Evolutionary conservation across 371 early-diverging fungal genomes (phyloP).

Genomic region (Quaeritorhiza haematococci): DNA sequence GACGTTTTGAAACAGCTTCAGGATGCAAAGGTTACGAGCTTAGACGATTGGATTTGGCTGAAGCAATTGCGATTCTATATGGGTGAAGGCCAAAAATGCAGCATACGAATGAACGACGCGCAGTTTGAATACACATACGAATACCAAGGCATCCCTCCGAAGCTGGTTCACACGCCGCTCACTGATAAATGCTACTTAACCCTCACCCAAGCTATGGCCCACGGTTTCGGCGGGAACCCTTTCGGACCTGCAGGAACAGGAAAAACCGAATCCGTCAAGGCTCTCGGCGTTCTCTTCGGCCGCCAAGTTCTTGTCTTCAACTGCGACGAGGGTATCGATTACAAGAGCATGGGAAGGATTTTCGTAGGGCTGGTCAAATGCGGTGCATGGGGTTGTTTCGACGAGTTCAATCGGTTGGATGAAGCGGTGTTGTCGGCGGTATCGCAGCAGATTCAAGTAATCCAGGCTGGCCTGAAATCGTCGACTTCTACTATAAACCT

Average conservation of each 20-base stretch:
- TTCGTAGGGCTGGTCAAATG: conserved; percentile 51
- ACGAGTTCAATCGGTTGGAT: conserved; percentile 63
- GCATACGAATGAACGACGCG: conserved; percentile 38
- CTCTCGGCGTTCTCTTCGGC: conserved; percentile 46
- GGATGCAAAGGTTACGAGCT: conserved; percentile 9
- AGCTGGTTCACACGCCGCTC: conserved; percentile 50
- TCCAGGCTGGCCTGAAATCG: conserved; percentile 44
- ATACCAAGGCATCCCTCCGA: conserved; percentile 50
- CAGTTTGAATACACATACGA: conserved; percentile 48
- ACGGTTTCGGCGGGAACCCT: conserved; percentile 54
- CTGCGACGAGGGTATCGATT: conserved; percentile 56
- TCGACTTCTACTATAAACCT: conserved; percentile 25
- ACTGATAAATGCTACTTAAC: conserved; percentile 55
- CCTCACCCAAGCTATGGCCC: conserved; percentile 48
- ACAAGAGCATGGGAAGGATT: conserved; percentile 50
- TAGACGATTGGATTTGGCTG: conserved; percentile 44
- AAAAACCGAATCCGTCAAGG: conserved; percentile 56
- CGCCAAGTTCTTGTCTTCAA: conserved; percentile 57
- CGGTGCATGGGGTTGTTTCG: conserved; percentile 64
- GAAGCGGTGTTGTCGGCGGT: conserved; percentile 50
- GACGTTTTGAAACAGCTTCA: conserved; percentile 41
- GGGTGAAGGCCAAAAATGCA: conserved; percentile 23
- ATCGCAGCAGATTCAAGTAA: conserved; percentile 49
- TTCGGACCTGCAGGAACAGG: conserved; percentile 54
- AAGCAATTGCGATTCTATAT: conserved; percentile 44